Evolutionary conservation across 1,284 basidiomycete genomes (phyloP), one percentile per base, ranked within the genome.

Genomic region (Ceratobasidium sp.): DNA sequence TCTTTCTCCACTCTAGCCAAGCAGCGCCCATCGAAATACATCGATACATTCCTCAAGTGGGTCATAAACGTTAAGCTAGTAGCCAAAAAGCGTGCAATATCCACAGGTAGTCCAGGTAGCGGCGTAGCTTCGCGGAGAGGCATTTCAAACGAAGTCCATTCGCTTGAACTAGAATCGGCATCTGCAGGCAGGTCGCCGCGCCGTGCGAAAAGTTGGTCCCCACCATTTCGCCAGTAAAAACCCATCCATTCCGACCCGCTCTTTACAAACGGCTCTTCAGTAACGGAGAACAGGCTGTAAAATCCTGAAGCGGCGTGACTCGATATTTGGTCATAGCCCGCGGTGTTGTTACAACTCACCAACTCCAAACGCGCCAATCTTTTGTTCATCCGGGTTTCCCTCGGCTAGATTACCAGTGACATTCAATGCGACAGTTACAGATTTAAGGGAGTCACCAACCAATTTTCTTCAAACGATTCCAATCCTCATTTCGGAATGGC

Each of bases 51-150:
- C 15, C 88, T 88, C 6, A 99, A 90, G 78, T 93, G 89, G 20
- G 90, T 89, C 92, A 99, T 99, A 86, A 99, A 99, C 0, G 96
- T 97, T 78, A 99, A 92, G 0, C 95, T 96, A 0, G 96, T 97
- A 23, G 94, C 90, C 20, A 99, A 89, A 85, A 99, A 99, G 49
- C 95, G 91, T 46, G 94, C 91, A 80, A 98, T 92, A 82, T 97
- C 95, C 79, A 97, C 94, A 0, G 88, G 88, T 3, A 94, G 89
- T 2, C 90, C 89, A 12, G 97, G 97, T 66, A 98, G 93, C 0
- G 95, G 91, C 0, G 89, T 88, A 1, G 94, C 91, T 83, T 98
- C 95, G 55, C 98, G 91, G 1, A 99, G 89, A 2, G 89, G 88
- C 95, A 99, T 97, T 80, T 95, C 91, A 85, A 99, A 98, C 0